Evolutionary conservation across 192 early-diverging fungal genomes (phyloP).

Genomic region (Coemansia sp.): DNA sequence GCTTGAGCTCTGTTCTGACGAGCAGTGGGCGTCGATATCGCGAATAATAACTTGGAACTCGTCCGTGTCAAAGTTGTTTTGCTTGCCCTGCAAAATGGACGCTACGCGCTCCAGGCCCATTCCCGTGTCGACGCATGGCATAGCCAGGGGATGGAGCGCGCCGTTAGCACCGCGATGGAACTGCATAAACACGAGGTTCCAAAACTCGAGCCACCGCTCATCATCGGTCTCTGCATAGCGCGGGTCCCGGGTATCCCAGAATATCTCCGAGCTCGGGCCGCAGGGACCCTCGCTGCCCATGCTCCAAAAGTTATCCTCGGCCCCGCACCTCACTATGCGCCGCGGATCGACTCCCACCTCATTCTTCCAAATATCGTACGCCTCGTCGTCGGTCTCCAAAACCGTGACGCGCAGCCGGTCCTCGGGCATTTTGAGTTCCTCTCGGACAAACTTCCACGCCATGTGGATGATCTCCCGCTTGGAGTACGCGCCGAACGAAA

Average conservation of each 20-base stretch:
- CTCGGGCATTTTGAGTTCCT: conserved; percentile 74
- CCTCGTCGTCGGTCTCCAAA: conserved; percentile 81
- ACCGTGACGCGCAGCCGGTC: conserved; percentile 92
- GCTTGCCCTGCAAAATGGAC: conserved; percentile 87
- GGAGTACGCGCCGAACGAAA: conserved; percentile 99
- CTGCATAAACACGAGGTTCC: conserved; percentile 99
- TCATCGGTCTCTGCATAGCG: conserved; percentile 85
- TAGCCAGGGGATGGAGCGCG: conserved; percentile 77
- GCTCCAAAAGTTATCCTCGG: conserved; percentile 99
- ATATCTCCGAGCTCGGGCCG: conserved; percentile 96
- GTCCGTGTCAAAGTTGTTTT: conserved; percentile 97
- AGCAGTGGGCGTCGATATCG: conserved; percentile 65
- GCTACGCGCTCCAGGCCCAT: conserved; percentile 96
- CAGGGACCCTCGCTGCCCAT: conserved; percentile 96
- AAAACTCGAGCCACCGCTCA: conserved; percentile 95
- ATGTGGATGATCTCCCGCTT: conserved; percentile 87
- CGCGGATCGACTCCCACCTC: conserved; percentile 78
- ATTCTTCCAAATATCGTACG: conserved; percentile 75
- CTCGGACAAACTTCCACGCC: conserved; percentile 90
- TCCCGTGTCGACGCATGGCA: conserved; percentile 97
- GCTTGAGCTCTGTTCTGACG: conserved; percentile 8
- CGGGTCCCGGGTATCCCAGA: conserved; percentile 91
- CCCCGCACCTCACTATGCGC: conserved; percentile 78
- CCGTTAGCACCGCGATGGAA: conserved; percentile 91
- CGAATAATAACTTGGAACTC: conserved; percentile 79